These are phyloP conservation scores for Lagerstroemia speciosa DNA, from an alignment of 345 rosid species.

Conservation along the genomic window DNA sequence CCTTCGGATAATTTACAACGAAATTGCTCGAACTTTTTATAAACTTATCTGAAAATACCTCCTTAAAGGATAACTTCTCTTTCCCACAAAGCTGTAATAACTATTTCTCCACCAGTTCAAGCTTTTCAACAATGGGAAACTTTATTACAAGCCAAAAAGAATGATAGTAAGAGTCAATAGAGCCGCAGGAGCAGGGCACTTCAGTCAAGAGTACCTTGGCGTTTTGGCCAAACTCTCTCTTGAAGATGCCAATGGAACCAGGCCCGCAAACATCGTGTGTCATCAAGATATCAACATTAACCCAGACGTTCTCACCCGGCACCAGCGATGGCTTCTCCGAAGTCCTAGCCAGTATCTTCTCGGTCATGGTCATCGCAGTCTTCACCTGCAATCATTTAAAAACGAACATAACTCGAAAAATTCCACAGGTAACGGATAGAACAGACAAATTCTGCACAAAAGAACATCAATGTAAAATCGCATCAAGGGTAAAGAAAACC, in stretches of 20 bases:
- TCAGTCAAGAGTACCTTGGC: slow-evolving; percentile 50
- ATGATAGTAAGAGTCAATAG: not conserved
- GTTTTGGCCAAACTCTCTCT: slow-evolving; percentile 75
- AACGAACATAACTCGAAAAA: not conserved
- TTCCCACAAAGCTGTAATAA: not conserved
- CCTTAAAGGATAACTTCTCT: not conserved
- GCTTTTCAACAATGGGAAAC: too few relatives aligned
- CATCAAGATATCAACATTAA: slow-evolving; percentile 81
- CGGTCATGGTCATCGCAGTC: slow-evolving; percentile 92
- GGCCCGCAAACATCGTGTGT: slow-evolving; percentile 98
- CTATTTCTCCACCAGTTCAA: not conserved
- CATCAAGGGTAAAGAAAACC: slow-evolving; percentile 10
- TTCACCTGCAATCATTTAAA: slow-evolving; percentile 50
- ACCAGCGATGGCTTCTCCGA: slow-evolving; percentile 57
- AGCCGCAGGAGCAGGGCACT: not conserved
- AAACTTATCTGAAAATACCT: not conserved
- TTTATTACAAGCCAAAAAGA: not conserved
- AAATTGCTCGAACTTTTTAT: not conserved
- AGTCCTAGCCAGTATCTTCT: slow-evolving; percentile 83
- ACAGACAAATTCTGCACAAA: not conserved
- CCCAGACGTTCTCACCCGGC: slow-evolving; percentile 97
- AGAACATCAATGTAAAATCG: not conserved
- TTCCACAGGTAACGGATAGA: not conserved
- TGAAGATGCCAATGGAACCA: slow-evolving; percentile 85
- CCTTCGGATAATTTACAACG: too few relatives aligned